Percentiles rank a stretch among this genome's conserved stretches.
These are phyloP conservation scores for Plasmopara muralis DNA, from an alignment of 352 stramenopile genomes.

Conservation along the genomic window DNA sequence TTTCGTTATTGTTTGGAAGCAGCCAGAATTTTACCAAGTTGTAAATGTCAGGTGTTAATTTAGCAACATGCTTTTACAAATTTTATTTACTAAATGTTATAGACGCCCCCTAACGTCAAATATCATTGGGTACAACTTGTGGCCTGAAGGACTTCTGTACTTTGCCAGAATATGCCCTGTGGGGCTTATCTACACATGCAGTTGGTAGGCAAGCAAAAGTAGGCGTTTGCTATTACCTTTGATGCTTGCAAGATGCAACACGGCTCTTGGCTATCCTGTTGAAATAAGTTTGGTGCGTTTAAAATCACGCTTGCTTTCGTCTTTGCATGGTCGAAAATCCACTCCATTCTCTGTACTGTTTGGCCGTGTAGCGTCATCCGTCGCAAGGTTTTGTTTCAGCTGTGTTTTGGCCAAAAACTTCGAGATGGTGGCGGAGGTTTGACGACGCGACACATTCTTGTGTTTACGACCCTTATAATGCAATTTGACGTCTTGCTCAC, in stretches of 20 bases:
- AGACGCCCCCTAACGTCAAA: no score
- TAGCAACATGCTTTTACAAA: no score
- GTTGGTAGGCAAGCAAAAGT: no score
- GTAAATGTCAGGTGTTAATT: no score
- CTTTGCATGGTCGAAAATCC: constrained; percentile 15
- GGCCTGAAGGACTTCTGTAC: no score
- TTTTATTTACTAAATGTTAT: no score
- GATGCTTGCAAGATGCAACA: neutral
- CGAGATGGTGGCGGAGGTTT: constrained; percentile 44
- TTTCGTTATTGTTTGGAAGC: no score
- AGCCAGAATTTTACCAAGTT: no score
- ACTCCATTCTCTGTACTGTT: neutral
- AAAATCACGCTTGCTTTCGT: constrained; percentile 12
- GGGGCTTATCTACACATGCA: no score
- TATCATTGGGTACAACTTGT: no score
- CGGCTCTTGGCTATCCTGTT: neutral
- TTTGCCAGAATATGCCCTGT: no score
- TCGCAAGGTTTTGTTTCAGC: constrained; percentile 7
- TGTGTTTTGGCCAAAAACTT: constrained; percentile 34
- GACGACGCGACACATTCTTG: constrained; percentile 64
- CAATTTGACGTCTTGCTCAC: constrained; percentile 63
- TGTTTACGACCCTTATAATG: constrained; percentile 79
- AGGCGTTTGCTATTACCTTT: neutral
- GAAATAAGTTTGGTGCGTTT: constrained; percentile 26
- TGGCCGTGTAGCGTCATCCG: neutral